Conservation (phyloP, 768 basidiomycete genomes). For the Lentinus tigrinus region DNA sequence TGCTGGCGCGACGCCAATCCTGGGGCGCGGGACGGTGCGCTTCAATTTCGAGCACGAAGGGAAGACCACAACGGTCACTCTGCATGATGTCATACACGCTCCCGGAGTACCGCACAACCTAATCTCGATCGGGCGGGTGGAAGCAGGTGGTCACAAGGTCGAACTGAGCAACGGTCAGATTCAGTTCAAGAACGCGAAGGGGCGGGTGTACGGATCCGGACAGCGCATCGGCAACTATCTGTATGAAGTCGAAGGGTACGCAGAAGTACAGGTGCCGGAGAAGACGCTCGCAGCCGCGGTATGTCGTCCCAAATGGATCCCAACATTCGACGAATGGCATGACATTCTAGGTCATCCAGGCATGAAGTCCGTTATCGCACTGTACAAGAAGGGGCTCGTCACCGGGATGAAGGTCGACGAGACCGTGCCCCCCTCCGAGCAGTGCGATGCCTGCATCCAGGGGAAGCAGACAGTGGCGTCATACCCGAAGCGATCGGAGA, state of each 20-base stretch:
- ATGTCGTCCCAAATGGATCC: not conserved
- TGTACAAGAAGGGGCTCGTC: slow-evolving; percentile 11
- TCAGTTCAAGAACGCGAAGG: not conserved
- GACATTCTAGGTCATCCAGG: slow-evolving; percentile 16
- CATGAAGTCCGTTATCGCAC: not conserved
- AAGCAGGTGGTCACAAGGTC: slow-evolving; percentile 7
- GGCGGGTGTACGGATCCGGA: not conserved
- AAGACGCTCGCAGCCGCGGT: not conserved
- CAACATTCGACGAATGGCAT: slow-evolving; percentile 20
- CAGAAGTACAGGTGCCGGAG: not conserved
- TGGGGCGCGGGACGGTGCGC: slow-evolving; percentile 13
- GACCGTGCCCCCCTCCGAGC: not conserved
- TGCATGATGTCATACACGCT: slow-evolving; percentile 10
- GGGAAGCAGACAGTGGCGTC: slow-evolving; percentile 20
- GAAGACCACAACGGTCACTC: not conserved
- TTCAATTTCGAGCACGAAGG: not conserved
- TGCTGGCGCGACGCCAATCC: slow-evolving; percentile 11
- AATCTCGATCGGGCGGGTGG: slow-evolving; percentile 12
- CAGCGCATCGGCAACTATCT: slow-evolving; percentile 2
- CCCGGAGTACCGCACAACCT: slow-evolving; percentile 16
- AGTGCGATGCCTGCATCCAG: slow-evolving; percentile 22
- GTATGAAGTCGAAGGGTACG: not conserved
- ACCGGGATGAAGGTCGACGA: slow-evolving; percentile 14
- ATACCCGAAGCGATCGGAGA: slow-evolving; percentile 11
- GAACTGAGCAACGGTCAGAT: not conserved